Evolutionary conservation across 345 rosid genomes (phyloP).

Genomic region (Eucalyptus pauciflora): DNA sequence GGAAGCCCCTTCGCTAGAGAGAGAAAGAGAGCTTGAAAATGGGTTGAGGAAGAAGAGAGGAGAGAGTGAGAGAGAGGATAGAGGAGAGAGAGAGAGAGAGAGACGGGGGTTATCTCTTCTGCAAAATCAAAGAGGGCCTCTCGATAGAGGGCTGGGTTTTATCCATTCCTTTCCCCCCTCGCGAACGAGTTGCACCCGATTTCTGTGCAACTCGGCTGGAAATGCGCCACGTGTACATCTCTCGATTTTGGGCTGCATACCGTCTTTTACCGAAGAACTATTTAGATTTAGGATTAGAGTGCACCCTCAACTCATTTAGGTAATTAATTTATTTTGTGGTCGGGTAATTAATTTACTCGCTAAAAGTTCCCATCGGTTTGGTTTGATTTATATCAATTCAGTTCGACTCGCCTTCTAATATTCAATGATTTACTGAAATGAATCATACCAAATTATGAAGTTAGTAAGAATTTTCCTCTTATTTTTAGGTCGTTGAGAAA

Average conservation of each 20-base stretch:
- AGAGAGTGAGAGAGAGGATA: not conserved
- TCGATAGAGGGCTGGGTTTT: not conserved
- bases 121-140: conserved; percentile 5
- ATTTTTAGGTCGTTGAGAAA: not conserved
- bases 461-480: fast-evolving
- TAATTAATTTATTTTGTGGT: too few species aligned
- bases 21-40: not conserved
- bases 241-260: not conserved
- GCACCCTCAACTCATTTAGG: too few species aligned
- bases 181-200: not conserved
- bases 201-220: not conserved
- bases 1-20: not conserved
- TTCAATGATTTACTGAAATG: not conserved
- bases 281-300: not conserved
- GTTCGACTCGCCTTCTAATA: fast-evolving
- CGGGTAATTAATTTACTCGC: too few species aligned
- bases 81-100: not conserved
- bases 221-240: not conserved
- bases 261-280: not conserved
- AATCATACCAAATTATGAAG: fast-evolving
- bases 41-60: not conserved
- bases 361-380: not conserved
- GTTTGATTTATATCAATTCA: not conserved
- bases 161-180: not conserved
- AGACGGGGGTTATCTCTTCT: not conserved